A percentile compares a stretch with the other conserved stretches of the same genome.
Evolutionary conservation across 2,329 filamentous ascomycete genomes (phyloP).

Genomic region (Hymenoscyphus scutula): DNA sequence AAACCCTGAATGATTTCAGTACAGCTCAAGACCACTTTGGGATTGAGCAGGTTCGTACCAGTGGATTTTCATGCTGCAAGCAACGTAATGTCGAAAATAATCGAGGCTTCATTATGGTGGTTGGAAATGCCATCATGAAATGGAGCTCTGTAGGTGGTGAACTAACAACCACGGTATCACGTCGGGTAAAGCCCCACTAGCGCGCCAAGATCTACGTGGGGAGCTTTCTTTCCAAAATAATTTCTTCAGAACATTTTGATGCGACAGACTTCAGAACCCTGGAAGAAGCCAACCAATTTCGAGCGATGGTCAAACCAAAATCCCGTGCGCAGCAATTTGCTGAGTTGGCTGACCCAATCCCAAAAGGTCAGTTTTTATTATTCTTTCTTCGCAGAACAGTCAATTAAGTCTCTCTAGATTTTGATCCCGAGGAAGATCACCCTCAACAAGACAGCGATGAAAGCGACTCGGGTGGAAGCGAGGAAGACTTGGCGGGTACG

Average conservation of each 20-base stretch:
- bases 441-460: constrained; percentile 28
- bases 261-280: background rate
- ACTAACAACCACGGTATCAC: background rate
- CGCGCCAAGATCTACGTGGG: constrained; percentile 28
- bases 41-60: constrained; percentile 53
- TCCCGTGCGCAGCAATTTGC: constrained; percentile 57
- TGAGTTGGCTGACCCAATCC: constrained; percentile 56
- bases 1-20: constrained; percentile 63
- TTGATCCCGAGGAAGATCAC: constrained; percentile 40
- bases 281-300: background rate
- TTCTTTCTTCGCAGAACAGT: background rate
- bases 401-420: constrained; percentile 34
- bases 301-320: constrained; percentile 50
- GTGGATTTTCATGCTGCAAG: constrained; percentile 79
- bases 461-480: constrained; percentile 50
- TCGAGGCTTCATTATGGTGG: constrained; percentile 35
- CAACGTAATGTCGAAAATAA: constrained; percentile 54
- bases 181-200: constrained; percentile 27
- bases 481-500: constrained; percentile 60
- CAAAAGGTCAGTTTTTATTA: constrained; percentile 46
- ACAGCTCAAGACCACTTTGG: too few species aligned
- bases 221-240: constrained; percentile 23
- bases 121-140: background rate
- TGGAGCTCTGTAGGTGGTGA: background rate
- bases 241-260: constrained; percentile 14